These are phyloP conservation scores for Phytophthora parvispora DNA, from an alignment of 352 stramenopile genomes.

Conservation along the genomic window DNA sequence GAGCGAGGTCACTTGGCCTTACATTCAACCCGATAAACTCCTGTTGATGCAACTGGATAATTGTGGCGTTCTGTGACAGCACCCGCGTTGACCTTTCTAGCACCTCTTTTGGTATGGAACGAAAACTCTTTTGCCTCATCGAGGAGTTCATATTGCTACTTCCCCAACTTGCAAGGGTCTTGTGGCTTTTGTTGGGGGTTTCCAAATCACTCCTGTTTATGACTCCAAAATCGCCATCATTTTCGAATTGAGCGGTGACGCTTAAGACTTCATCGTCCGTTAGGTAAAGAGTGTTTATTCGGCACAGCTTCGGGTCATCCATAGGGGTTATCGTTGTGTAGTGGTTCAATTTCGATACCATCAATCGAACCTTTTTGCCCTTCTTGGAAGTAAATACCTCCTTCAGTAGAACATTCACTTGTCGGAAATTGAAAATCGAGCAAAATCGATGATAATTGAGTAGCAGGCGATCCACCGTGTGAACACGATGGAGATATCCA, in stretches of 20 bases:
- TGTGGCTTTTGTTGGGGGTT: slow-evolving; percentile 2
- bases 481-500: slow-evolving; percentile 67
- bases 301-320: slow-evolving; percentile 35
- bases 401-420: slow-evolving; percentile 64
- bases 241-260: slow-evolving; percentile 8
- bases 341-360: slow-evolving; percentile 71
- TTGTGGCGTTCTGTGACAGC: slow-evolving; percentile 8
- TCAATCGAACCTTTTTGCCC: slow-evolving; percentile 58
- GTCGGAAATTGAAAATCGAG: slow-evolving; percentile 68
- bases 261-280: slow-evolving; percentile 62
- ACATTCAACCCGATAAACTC: slow-evolving; percentile 57
- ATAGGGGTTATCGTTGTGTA: slow-evolving; percentile 51
- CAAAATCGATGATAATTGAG: slow-evolving; percentile 82
- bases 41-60: slow-evolving; percentile 55
- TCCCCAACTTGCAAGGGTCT: slow-evolving; percentile 20
- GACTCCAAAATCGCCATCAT: slow-evolving; percentile 5
- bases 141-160: slow-evolving; percentile 30
- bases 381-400: slow-evolving; percentile 56
- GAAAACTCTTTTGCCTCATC: slow-evolving; percentile 28
- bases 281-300: slow-evolving; percentile 70
- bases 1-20: slow-evolving; percentile 42
- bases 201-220: neutral
- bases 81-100: slow-evolving; percentile 4
- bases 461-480: slow-evolving; percentile 69
- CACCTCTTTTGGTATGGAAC: slow-evolving; percentile 4